Evolutionary conservation across 805 yeast species (phyloP).

Genomic region (Starmerella bombicola): DNA sequence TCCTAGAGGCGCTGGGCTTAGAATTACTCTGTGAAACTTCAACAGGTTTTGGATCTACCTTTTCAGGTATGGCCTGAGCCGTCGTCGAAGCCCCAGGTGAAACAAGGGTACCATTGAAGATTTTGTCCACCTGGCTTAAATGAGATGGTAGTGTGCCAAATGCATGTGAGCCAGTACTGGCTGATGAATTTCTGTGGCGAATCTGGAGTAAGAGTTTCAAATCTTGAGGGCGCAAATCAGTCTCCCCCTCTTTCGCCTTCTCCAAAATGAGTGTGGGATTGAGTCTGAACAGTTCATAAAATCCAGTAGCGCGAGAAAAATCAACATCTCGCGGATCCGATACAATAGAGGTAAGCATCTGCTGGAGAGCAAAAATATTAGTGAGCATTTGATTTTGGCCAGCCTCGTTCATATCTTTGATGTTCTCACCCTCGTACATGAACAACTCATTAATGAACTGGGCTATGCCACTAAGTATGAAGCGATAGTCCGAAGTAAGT

Average conservation of each 20-base stretch:
- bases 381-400: conserved; percentile 49
- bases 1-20: neutral
- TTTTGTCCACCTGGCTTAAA: conserved; percentile 10
- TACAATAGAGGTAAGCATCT: conserved; percentile 50
- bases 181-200: conserved; percentile 18
- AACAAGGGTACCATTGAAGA: conserved; percentile 3
- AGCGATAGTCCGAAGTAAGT: conserved; percentile 24
- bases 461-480: conserved; percentile 39
- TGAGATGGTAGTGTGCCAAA: conserved; percentile 15
- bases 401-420: conserved; percentile 40
- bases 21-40: neutral
- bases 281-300: conserved; percentile 34
- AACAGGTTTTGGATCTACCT: neutral
- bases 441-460: conserved; percentile 40
- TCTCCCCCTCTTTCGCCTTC: conserved; percentile 17
- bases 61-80: neutral
- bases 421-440: conserved; percentile 40
- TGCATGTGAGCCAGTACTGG: conserved; percentile 5
- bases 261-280: conserved; percentile 22
- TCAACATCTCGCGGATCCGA: conserved; percentile 41
- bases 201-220: conserved; percentile 15
- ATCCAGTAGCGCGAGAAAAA: conserved; percentile 41
- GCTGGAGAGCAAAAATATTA: conserved; percentile 56
- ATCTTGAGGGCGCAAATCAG: conserved; percentile 18
- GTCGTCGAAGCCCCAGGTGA: neutral